Evolutionary conservation across 176 grass and related monocot genomes (phyloP).

Genomic region (Dactylis glomerata): DNA sequence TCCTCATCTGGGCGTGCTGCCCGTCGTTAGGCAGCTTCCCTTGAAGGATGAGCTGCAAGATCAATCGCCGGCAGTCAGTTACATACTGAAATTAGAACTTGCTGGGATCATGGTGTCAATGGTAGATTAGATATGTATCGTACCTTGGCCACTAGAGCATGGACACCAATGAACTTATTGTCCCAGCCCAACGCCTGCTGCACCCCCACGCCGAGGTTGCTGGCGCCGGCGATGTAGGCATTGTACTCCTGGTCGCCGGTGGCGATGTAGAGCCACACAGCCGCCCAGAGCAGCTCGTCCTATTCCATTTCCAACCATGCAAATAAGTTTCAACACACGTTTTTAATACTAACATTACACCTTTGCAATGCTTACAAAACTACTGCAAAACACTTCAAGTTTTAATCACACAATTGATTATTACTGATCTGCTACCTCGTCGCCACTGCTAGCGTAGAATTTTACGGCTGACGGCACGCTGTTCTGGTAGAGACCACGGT

Average conservation of each 20-base stretch:
- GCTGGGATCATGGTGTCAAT: neutral
- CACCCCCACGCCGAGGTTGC: constrained; percentile 36
- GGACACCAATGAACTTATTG: constrained; percentile 71
- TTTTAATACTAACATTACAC: neutral
- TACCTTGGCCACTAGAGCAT: constrained; percentile 68
- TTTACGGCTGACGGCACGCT: constrained; percentile 38
- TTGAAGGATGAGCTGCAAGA: constrained; percentile 46
- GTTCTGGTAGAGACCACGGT: constrained; percentile 58
- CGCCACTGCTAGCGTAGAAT: constrained; percentile 67
- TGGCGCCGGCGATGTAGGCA: constrained; percentile 22
- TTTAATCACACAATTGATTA: too few relatives aligned
- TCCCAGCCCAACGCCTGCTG: constrained; percentile 51
- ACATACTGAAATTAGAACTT: neutral
- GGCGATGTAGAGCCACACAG: constrained; percentile 49
- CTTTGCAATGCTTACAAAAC: too few relatives aligned
- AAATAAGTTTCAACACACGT: neutral
- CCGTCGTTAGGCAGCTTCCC: constrained; percentile 41
- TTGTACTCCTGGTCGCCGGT: constrained; percentile 47
- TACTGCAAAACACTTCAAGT: too few relatives aligned
- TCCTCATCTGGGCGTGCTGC: constrained; percentile 19
- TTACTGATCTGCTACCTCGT: constrained; percentile 28
- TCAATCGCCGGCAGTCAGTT: neutral
- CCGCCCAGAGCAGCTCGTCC: constrained; percentile 84
- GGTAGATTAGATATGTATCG: neutral
- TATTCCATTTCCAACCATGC: neutral